Evolutionary conservation across 257 asterid genomes (phyloP).

Genomic region (Thymus quinquecostatus): DNA sequence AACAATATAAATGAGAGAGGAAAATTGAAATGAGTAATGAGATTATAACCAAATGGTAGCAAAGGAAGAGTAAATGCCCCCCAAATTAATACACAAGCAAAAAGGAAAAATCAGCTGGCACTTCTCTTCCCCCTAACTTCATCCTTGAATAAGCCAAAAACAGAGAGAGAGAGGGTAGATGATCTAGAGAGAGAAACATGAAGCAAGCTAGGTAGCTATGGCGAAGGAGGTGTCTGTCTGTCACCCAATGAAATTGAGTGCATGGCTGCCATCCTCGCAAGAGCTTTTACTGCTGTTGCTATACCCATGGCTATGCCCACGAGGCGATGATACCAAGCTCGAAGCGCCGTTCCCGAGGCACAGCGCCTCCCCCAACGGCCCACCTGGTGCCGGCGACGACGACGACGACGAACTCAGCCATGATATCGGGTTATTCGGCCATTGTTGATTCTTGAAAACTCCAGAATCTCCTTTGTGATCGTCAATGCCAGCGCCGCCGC

Average conservation of each 20-base stretch:
- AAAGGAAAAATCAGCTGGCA: constrained; percentile 30
- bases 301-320: constrained; percentile 33
- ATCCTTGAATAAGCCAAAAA: constrained; percentile 18
- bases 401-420: neutral
- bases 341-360: constrained; percentile 51
- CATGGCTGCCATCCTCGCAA: constrained; percentile 55
- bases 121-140: constrained; percentile 32
- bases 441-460: neutral
- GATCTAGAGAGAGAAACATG: neutral
- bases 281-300: constrained; percentile 51
- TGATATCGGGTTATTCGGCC: neutral
- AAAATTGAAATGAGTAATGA: neutral
- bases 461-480: constrained; percentile 16
- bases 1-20: neutral
- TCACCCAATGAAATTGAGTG: constrained; percentile 50
- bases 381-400: constrained; percentile 49
- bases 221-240: neutral
- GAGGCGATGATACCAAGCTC: constrained; percentile 41
- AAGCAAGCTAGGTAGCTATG: too few relatives aligned
- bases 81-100: constrained; percentile 29
- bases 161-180: neutral
- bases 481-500: constrained; percentile 15
- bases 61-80: constrained; percentile 30
- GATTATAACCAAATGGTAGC: neutral
- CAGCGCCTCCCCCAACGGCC: constrained; percentile 77